Evolutionary conservation across 495 filamentous ascomycete species (phyloP).

Genomic region (Penicillium odoratum): DNA sequence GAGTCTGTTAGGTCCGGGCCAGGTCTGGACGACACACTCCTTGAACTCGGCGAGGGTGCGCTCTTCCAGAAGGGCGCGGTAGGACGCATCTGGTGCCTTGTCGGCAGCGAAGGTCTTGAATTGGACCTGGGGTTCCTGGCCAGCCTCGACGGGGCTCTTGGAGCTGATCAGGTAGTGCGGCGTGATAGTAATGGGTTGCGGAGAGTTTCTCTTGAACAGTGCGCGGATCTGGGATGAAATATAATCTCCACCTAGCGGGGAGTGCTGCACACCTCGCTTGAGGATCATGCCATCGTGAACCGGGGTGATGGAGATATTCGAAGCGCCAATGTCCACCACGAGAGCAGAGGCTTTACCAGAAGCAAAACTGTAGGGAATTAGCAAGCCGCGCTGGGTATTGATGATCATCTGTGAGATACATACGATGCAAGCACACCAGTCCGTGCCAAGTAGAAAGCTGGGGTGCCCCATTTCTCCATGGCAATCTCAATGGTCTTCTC

Average conservation of each 20-base stretch:
- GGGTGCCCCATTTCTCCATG: conserved; percentile 93
- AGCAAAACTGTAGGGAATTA: conserved; percentile 61
- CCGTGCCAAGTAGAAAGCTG: conserved; percentile 86
- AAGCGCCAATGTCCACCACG: conserved; percentile 89
- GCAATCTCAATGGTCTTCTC: conserved; percentile 92
- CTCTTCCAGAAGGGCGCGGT: conserved; percentile 83
- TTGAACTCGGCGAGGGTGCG: conserved; percentile 94
- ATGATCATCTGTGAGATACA: conserved; percentile 22
- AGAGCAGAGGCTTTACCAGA: conserved; percentile 89
- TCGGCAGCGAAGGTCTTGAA: conserved; percentile 64
- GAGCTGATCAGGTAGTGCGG: conserved; percentile 85
- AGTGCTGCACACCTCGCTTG: conserved; percentile 81
- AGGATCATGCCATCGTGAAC: conserved; percentile 94
- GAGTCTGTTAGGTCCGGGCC: conserved; percentile 77
- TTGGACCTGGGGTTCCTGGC: conserved; percentile 70
- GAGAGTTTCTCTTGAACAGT: conserved; percentile 66
- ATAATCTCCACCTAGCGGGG: conserved; percentile 83
- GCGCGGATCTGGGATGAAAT: conserved; percentile 82
- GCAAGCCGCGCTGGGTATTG: background rate
- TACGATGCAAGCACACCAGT: conserved; percentile 66
- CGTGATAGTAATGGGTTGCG: conserved; percentile 76
- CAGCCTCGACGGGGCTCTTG: conserved; percentile 87
- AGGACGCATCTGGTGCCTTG: conserved; percentile 65
- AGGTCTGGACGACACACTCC: conserved; percentile 92
- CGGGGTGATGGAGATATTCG: conserved; percentile 85